Evolutionary conservation across 2,329 filamentous ascomycete species (phyloP).

Genomic region (Claviceps monticola): DNA sequence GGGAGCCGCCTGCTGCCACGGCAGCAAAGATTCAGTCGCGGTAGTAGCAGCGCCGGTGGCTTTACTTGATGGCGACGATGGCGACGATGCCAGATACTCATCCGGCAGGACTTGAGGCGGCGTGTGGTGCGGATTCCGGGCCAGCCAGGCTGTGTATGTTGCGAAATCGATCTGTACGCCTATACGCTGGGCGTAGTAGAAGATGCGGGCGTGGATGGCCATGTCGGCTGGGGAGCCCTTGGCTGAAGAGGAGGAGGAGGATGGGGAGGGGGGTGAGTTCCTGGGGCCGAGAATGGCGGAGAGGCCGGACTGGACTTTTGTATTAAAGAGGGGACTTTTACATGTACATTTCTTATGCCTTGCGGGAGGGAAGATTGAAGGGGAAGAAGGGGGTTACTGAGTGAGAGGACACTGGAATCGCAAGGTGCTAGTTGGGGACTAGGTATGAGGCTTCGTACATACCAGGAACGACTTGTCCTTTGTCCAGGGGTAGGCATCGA

Average conservation of each 20-base stretch:
- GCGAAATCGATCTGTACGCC: slow-evolving; percentile 48
- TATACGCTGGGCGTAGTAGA: slow-evolving; percentile 45
- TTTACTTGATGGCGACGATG: background rate
- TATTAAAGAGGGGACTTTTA: background rate
- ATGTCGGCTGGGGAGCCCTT: slow-evolving; percentile 42
- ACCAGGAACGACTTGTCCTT: slow-evolving; percentile 56
- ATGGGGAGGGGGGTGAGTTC: slow-evolving; percentile 8
- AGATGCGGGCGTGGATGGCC: slow-evolving; percentile 50
- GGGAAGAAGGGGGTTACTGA: background rate
- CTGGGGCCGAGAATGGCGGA: slow-evolving; percentile 49
- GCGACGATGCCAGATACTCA: slow-evolving; percentile 12
- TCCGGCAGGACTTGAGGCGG: slow-evolving; percentile 24
- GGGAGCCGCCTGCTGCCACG: slow-evolving; percentile 38
- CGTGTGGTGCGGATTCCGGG: slow-evolving; percentile 17
- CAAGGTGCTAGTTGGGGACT: background rate
- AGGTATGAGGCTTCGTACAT: slow-evolving; percentile 7
- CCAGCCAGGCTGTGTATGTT: slow-evolving; percentile 52
- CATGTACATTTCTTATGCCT: background rate
- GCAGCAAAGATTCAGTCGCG: slow-evolving; percentile 11
- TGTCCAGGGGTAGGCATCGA: slow-evolving; percentile 55
- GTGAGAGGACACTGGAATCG: background rate
- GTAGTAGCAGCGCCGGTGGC: background rate
- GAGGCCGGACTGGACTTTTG: slow-evolving; percentile 37
- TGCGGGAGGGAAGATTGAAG: too few species aligned
- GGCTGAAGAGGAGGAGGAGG: slow-evolving; percentile 1